These are phyloP conservation scores for Panicum virgatum DNA, from an alignment of 202 grass and related monocot genomes.

Conservation along the genomic window DNA sequence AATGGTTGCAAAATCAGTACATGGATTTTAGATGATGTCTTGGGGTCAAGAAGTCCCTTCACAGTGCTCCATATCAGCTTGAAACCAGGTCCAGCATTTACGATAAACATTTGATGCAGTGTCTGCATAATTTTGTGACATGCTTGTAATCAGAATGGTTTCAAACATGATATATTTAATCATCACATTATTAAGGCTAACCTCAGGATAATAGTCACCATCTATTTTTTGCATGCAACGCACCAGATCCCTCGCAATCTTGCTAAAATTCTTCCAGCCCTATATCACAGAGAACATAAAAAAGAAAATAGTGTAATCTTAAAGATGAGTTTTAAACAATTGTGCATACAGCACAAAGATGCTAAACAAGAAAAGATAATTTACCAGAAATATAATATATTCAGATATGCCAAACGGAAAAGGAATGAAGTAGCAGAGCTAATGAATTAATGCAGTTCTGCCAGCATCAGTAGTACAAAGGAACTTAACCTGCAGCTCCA, in stretches of 20 bases:
- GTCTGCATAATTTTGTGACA: constrained; percentile 65
- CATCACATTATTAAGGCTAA: constrained; percentile 32
- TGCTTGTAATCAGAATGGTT: constrained; percentile 40
- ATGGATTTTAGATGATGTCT: constrained; percentile 97
- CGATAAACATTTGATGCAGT: constrained; percentile 93
- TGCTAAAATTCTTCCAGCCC: constrained; percentile 97
- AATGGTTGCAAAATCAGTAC: constrained; percentile 48
- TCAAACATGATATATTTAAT: constrained; percentile 15
- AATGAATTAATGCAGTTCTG: constrained; percentile 10
- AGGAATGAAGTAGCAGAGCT: constrained; percentile 25
- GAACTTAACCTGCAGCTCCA: constrained; percentile 8
- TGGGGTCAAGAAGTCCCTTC: constrained; percentile 92
- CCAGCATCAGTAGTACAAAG: constrained; percentile 11
- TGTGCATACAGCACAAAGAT: constrained; percentile 8
- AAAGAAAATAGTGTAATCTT: not conserved
- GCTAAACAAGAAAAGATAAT: constrained; percentile 10
- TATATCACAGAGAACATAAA: constrained; percentile 32
- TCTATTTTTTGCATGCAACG: constrained; percentile 97
- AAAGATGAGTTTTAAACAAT: constrained; percentile 1
- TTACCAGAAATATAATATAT: not conserved
- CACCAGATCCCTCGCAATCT: constrained; percentile 86
- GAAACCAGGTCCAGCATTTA: constrained; percentile 96
- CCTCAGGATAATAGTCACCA: constrained; percentile 98
- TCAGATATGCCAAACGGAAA: not conserved
- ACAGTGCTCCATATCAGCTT: constrained; percentile 91